Percentiles rank a stretch among this genome's conserved stretches.
Evolutionary conservation across 805 yeast genomes (phyloP).

Genomic region (Candida incommunis): DNA sequence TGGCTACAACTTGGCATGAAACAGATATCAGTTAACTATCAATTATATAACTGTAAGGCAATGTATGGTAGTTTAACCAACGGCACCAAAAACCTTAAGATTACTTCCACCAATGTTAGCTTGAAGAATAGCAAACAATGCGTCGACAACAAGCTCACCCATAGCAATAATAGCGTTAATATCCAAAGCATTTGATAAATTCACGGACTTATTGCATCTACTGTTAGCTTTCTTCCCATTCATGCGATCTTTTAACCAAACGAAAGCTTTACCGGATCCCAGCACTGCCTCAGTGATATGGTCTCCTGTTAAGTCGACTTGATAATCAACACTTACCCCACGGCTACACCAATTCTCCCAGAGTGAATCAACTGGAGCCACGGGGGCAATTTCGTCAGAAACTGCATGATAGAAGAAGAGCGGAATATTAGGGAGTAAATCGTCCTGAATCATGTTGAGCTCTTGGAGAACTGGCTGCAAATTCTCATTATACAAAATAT

Average conservation of each 20-base stretch:
- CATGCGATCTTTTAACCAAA: constrained; percentile 1
- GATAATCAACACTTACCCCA: constrained; percentile 13
- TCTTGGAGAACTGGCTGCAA: constrained; percentile 8
- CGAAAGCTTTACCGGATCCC: constrained; percentile 6
- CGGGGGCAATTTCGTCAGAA: constrained; percentile 13
- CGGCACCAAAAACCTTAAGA: background rate
- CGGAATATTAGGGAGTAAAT: constrained; percentile 11
- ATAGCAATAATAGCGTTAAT: background rate
- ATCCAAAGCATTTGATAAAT: background rate
- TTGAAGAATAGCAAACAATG: background rate
- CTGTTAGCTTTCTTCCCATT: background rate
- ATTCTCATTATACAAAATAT: constrained; percentile 5
- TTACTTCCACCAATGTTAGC: background rate
- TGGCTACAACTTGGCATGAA: no score
- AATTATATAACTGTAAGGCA: no score
- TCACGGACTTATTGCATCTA: background rate
- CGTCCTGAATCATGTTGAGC: constrained; percentile 11
- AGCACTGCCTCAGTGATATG: constrained; percentile 5
- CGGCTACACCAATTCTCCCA: constrained; percentile 11
- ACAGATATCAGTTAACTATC: no score
- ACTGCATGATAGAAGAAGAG: constrained; percentile 16
- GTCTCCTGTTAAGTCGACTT: constrained; percentile 2
- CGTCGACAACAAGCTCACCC: background rate
- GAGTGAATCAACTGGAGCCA: constrained; percentile 7
- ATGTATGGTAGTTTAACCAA: background rate